phyloP scores from a whole-genome alignment of 768 basidiomycete genomes.

The Filobasidium wieringae region DNA sequence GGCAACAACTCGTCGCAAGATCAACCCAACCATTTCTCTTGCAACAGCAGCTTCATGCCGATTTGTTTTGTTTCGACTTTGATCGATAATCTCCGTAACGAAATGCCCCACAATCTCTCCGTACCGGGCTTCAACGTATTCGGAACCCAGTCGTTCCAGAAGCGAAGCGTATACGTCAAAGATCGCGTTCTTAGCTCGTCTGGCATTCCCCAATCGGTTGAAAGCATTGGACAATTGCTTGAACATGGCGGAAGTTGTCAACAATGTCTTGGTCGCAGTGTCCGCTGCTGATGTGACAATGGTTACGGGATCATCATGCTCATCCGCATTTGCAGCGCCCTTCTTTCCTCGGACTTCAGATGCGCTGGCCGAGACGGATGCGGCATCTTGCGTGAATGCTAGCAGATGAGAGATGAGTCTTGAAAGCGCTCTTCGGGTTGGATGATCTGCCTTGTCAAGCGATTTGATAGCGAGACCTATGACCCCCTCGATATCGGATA shows the following conservation, averaged over 20 bases:
- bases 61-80: conserved; percentile 43
- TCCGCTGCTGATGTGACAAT: conserved; percentile 42
- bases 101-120: conserved; percentile 65
- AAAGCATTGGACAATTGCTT: conserved; percentile 64
- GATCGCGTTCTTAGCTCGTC: conserved; percentile 67
- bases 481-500: conserved; percentile 66
- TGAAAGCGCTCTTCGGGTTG: conserved; percentile 66
- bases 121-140: conserved; percentile 74
- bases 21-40: conserved; percentile 59
- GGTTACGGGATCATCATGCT: conserved; percentile 49
- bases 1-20: conserved; percentile 76
- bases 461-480: conserved; percentile 56
- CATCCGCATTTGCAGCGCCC: conserved; percentile 46
- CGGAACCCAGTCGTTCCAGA: conserved; percentile 58
- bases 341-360: conserved; percentile 43
- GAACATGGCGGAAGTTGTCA: conserved; percentile 70
- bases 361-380: conserved; percentile 33
- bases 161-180: conserved; percentile 78
- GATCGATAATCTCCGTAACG: conserved; percentile 61
- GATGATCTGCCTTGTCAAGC: conserved; percentile 70
- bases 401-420: conserved; percentile 73
- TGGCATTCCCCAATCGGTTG: conserved; percentile 55
- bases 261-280: conserved; percentile 54
- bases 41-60: conserved; percentile 65
- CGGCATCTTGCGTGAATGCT: conserved; percentile 59